Conservation (phyloP, 139 green algal genomes). For the Limnomonas spitsbergensis region DNA sequence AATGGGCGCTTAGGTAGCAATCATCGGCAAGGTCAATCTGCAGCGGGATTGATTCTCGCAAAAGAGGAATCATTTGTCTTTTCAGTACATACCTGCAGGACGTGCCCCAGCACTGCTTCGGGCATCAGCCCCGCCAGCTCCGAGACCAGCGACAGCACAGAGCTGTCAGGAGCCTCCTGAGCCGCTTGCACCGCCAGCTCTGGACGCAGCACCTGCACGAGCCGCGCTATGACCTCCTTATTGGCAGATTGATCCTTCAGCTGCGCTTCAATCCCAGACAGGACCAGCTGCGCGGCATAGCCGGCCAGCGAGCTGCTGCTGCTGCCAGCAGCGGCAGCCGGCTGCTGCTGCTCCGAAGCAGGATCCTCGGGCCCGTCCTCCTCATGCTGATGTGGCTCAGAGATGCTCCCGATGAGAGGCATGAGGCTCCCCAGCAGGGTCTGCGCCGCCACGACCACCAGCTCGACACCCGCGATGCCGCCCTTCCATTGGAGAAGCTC, state of each 20-base stretch:
- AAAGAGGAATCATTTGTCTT: too few relatives aligned
- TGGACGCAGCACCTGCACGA: conserved; percentile 14
- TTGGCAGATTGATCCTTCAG: neutral
- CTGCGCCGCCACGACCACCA: neutral
- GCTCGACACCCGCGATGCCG: neutral
- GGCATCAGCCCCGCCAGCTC: conserved; percentile 42
- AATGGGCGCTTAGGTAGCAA: neutral
- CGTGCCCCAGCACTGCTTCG: conserved; percentile 51
- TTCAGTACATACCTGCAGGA: conserved; percentile 67
- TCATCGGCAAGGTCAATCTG: neutral
- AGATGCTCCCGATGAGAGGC: conserved; percentile 12
- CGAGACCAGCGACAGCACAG: conserved; percentile 61
- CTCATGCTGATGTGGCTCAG: neutral
- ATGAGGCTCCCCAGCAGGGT: neutral
- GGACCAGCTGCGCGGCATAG: conserved; percentile 58
- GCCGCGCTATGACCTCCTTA: neutral
- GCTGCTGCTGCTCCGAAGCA: neutral
- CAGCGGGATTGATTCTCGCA: too few relatives aligned
- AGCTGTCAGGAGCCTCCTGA: conserved; percentile 50
- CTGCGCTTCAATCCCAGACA: conserved; percentile 41
- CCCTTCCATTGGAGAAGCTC: conserved; percentile 23
- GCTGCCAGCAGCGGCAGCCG: neutral
- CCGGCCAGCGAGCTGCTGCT: conserved; percentile 21
- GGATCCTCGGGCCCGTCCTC: conserved; percentile 12
- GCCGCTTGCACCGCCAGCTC: conserved; percentile 57